Conservation (phyloP, 495 filamentous ascomycete species). For the Pyrenula massariospora region DNA sequence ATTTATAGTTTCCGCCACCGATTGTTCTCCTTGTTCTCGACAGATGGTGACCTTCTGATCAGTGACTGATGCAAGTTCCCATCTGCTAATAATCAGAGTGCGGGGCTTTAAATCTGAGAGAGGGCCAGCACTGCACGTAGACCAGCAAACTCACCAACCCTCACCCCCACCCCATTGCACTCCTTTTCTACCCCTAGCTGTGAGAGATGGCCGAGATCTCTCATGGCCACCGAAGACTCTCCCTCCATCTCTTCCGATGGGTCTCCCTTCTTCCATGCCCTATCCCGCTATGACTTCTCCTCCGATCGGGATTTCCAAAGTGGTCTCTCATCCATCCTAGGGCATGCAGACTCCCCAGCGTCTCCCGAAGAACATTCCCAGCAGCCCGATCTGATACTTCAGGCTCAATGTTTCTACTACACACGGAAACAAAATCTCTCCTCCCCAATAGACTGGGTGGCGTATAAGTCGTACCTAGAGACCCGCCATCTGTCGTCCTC, state of each 20-base stretch:
- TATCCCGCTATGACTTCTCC: constrained; percentile 24
- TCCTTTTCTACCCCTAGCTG: not conserved
- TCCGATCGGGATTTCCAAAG: constrained; percentile 34
- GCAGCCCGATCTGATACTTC: constrained; percentile 31
- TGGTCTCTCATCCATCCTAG: constrained; percentile 36
- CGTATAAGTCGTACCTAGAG: constrained; percentile 31
- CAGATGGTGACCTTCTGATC: too few species aligned
- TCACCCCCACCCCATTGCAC: too few species aligned
- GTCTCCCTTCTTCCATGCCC: constrained; percentile 2
- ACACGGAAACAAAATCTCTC: constrained; percentile 33
- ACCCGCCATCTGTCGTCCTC: constrained; percentile 1
- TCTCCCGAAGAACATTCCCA: constrained; percentile 27
- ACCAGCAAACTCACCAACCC: too few species aligned
- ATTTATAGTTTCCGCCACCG: too few species aligned
- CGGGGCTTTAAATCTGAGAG: too few species aligned
- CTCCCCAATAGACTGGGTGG: constrained; percentile 23
- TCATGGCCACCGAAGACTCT: not conserved
- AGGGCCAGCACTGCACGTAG: too few species aligned
- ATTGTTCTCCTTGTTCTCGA: too few species aligned
- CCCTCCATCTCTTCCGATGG: not conserved
- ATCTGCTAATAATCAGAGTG: too few species aligned
- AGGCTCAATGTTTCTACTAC: constrained; percentile 43
- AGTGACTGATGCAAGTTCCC: too few species aligned
- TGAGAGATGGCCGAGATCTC: not conserved
- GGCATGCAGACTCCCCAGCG: constrained; percentile 26